Evolutionary conservation across 805 yeast genomes (phyloP).

Genomic region (Cyberlindnera lachancei): DNA sequence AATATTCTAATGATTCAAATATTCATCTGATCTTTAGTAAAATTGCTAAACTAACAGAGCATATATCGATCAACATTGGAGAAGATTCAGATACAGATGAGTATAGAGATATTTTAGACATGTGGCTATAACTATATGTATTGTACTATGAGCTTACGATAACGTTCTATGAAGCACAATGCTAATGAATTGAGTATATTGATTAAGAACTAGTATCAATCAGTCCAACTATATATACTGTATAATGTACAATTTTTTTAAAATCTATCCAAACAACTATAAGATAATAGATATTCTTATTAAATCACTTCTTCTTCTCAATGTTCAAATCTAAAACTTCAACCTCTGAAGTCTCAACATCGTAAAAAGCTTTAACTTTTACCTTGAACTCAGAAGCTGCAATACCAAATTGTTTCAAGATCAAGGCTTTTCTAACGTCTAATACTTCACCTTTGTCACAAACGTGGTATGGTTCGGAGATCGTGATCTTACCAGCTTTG

Average conservation of each 20-base stretch:
- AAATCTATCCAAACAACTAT: neutral
- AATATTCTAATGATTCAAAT: neutral
- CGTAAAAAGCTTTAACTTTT: conserved; percentile 67
- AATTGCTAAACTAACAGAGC: neutral
- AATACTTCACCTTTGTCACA: conserved; percentile 73
- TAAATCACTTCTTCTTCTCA: conserved; percentile 17
- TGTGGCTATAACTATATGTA: too few relatives aligned
- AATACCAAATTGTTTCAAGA: conserved; percentile 91
- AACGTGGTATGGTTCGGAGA: conserved; percentile 71
- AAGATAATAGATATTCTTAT: neutral
- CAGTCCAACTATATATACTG: neutral
- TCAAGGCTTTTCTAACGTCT: conserved; percentile 85
- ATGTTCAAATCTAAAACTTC: conserved; percentile 28
- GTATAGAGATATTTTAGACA: too few relatives aligned
- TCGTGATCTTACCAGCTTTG: conserved; percentile 77
- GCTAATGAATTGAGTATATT: too few relatives aligned
- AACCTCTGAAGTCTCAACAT: conserved; percentile 42
- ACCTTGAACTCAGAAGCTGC: conserved; percentile 91
- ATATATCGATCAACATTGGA: too few relatives aligned
- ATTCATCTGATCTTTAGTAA: neutral
- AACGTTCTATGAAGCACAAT: too few relatives aligned
- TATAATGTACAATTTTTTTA: neutral
- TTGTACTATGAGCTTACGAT: too few relatives aligned
- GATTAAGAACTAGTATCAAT: neutral
- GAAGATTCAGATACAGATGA: too few relatives aligned